phyloP scores from a whole-genome alignment of 2,329 filamentous ascomycete species.

The Nannizzia gypsea region DNA sequence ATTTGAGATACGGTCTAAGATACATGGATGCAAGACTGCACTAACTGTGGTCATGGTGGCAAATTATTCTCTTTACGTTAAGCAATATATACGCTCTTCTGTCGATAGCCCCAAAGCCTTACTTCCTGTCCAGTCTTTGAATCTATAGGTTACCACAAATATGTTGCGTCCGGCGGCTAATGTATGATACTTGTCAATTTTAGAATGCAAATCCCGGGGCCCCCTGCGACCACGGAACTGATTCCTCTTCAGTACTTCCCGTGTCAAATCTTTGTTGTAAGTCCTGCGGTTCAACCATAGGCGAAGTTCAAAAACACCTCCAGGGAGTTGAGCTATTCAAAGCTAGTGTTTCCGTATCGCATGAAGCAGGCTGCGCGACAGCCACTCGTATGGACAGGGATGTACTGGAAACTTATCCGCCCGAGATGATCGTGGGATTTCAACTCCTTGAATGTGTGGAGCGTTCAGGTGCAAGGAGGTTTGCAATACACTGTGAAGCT shows the following conservation, averaged over 20 bases:
- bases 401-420: slow-evolving; percentile 24
- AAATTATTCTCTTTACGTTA: not conserved
- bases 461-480: slow-evolving; percentile 44
- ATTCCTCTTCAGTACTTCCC: not conserved
- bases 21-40: slow-evolving; percentile 12
- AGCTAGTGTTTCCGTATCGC: slow-evolving; percentile 30
- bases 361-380: slow-evolving; percentile 2
- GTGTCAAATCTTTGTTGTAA: slow-evolving; percentile 19
- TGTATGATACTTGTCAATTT: not conserved
- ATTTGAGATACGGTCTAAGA: slow-evolving; percentile 15
- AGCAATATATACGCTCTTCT: not conserved
- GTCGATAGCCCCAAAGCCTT: no score
- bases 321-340: slow-evolving; percentile 37
- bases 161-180: not conserved
- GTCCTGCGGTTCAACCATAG: slow-evolving; percentile 23
- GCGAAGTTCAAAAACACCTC: slow-evolving; percentile 28
- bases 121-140: not conserved
- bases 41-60: not conserved
- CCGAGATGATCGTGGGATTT: slow-evolving; percentile 38
- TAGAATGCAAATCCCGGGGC: not conserved
- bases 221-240: not conserved
- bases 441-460: slow-evolving; percentile 47
- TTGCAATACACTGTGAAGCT: slow-evolving; percentile 36
- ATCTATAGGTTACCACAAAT: no score
- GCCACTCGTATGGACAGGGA: slow-evolving; percentile 19